Evolutionary conservation across 1,284 basidiomycete genomes (phyloP), one percentile per base, ranked within the genome.

Genomic region (Rhodotorula sp.): DNA sequence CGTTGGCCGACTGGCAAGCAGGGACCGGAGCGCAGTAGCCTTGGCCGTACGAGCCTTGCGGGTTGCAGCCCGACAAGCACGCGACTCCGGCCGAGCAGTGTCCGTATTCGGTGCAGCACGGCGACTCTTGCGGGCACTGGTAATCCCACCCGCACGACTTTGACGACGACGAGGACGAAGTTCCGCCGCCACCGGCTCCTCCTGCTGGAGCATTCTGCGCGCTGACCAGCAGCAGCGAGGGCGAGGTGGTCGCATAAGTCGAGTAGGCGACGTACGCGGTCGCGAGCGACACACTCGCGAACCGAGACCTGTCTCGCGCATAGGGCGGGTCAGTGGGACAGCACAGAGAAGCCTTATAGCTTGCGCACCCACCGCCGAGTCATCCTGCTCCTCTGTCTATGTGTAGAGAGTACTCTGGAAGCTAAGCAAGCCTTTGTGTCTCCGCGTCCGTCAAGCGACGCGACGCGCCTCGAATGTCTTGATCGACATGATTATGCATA

Each of bases 11-110:
- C 19, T 47, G 54, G 63, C 75, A 76, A 6, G 63, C 62, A 2
- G 75, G 72, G n/a, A 70, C n/a, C 8, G 75, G 75, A 0, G 75
- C 75, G 67, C 75, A 76, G 49, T 67, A 76, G 21, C 67, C 70
- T 18, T 62, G n/a, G 2, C 62, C 62, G 54, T 59, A 66, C 21
- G 28, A 45, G 12, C 69, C 67, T 23, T 67, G 69, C n/a, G 73
- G 73, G 57, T 74, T 67, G 60, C 73, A 74, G 2, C 73, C 73
- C 1, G 54, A 65, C 1, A 70, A 16, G 59, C 71, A 73, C 8
- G 38, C 43, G 5, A 59, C 28, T 6, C 71, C 71, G 14, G 68
- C 59, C 5, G 57, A 47, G 50, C 71, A 73, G 34, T 68, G 68
- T 4, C 64, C 50, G 34, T 60, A 68, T 23, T 71, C 70, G 10